A percentile compares a stretch with the other conserved stretches of the same genome.
Conservation (phyloP, 208 protist species). For the Leishmania tropica region DNA sequence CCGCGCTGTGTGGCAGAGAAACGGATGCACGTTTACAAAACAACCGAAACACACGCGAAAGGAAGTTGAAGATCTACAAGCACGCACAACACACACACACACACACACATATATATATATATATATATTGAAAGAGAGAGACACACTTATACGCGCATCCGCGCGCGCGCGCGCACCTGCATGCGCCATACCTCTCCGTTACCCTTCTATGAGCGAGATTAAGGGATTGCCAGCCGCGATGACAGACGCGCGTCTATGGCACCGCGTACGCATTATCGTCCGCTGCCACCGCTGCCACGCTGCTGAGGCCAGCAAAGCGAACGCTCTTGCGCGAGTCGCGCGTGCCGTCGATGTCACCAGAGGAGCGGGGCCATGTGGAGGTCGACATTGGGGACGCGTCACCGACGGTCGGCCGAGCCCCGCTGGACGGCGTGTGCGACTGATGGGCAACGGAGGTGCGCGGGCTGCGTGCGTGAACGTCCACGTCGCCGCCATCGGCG, state of each 20-base stretch:
- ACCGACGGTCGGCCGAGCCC: neutral
- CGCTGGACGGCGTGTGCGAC: constrained; percentile 20
- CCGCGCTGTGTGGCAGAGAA: neutral
- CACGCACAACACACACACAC: neutral
- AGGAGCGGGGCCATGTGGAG: neutral
- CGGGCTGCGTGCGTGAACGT: neutral
- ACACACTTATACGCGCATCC: neutral
- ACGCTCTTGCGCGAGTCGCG: constrained; percentile 1
- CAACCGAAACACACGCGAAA: neutral
- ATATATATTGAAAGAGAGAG: too few species aligned
- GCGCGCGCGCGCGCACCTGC: neutral
- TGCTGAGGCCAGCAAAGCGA: neutral
- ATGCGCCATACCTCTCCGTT: neutral
- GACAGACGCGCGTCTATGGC: neutral
- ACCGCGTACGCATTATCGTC: neutral
- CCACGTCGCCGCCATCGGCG: neutral
- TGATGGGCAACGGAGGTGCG: constrained; percentile 6
- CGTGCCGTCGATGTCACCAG: neutral
- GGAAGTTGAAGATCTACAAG: neutral
- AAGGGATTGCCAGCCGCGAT: neutral
- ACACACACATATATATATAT: neutral
- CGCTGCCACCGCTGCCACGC: neutral
- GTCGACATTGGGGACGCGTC: constrained; percentile 1
- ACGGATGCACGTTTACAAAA: neutral
- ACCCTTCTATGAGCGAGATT: neutral